Evolutionary conservation across 2,329 filamentous ascomycete genomes (phyloP).

Genomic region (Fusarium sp.): DNA sequence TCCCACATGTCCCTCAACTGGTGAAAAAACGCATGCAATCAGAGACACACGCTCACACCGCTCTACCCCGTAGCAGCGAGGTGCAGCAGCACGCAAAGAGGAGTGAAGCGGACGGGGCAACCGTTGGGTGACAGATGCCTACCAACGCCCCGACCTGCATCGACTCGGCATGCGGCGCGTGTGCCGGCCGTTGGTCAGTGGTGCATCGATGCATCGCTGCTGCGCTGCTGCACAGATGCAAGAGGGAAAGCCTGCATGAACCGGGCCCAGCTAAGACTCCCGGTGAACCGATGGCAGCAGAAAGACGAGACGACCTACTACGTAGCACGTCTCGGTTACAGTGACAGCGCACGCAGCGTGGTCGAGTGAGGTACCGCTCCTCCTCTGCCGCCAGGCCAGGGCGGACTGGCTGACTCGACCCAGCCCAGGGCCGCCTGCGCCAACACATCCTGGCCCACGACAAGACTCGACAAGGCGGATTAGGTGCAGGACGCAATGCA

Average conservation of each 20-base stretch:
- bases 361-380: slow-evolving; percentile 3
- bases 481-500: slow-evolving; percentile 50
- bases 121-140: slow-evolving; percentile 44
- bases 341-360: slow-evolving; percentile 8
- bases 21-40: slow-evolving; percentile 35
- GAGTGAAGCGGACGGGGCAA: slow-evolving; percentile 43
- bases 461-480: slow-evolving; percentile 37
- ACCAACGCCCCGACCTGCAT: slow-evolving; percentile 36
- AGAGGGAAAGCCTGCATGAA: slow-evolving; percentile 46
- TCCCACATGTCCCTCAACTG: slow-evolving; percentile 37
- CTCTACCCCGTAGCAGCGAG: slow-evolving; percentile 34
- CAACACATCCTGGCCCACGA: slow-evolving; percentile 40
- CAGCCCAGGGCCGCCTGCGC: slow-evolving; percentile 31
- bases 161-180: slow-evolving; percentile 34
- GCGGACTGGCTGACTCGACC: slow-evolving; percentile 16
- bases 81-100: slow-evolving; percentile 38
- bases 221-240: slow-evolving; percentile 46
- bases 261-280: slow-evolving; percentile 38
- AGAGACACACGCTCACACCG: slow-evolving; percentile 43
- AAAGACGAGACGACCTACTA: slow-evolving; percentile 25
- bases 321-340: slow-evolving; percentile 17
- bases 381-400: slow-evolving; percentile 25
- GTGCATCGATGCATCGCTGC: slow-evolving; percentile 39
- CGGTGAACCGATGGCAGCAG: slow-evolving; percentile 30
- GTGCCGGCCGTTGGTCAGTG: slow-evolving; percentile 34